A percentile compares a stretch with the other conserved stretches of the same genome.
These are phyloP conservation scores for Globisporangium nagaii DNA, from an alignment of 352 stramenopile species.

Conservation along the genomic window DNA sequence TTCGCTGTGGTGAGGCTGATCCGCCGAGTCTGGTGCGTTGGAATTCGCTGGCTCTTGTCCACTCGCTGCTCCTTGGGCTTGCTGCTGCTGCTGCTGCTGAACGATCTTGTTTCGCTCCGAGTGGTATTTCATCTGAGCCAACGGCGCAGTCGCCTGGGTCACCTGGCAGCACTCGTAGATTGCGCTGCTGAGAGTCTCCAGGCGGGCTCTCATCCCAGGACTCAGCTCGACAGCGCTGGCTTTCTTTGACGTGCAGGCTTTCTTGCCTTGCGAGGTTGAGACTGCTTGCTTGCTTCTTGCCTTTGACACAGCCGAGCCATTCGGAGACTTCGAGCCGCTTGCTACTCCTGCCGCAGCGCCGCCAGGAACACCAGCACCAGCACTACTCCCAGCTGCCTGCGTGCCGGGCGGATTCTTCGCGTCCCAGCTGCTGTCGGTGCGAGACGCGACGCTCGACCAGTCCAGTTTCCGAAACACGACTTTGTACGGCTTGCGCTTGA, in stretches of 20 bases:
- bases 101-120: constrained; percentile 20
- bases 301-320: neutral
- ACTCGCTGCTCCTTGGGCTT: neutral
- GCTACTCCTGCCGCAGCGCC: too few relatives aligned
- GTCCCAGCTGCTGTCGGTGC: constrained; percentile 48
- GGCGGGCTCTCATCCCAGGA: neutral
- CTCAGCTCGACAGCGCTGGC: neutral
- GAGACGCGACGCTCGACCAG: constrained; percentile 48
- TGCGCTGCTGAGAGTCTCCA: constrained; percentile 15
- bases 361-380: too few relatives aligned
- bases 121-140: constrained; percentile 26
- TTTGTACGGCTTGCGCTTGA: constrained; percentile 69
- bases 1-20: too few relatives aligned
- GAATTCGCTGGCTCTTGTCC: neutral
- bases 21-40: neutral
- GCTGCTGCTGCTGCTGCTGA: neutral
- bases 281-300: neutral
- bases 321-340: neutral
- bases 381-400: neutral
- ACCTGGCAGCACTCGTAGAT: constrained; percentile 26
- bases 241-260: neutral
- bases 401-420: neutral
- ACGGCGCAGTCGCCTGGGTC: constrained; percentile 13
- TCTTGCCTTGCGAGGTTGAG: neutral
- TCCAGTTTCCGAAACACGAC: constrained; percentile 60